Conservation (phyloP, 2,329 filamentous ascomycete species). For the Fusarium sp. region DNA sequence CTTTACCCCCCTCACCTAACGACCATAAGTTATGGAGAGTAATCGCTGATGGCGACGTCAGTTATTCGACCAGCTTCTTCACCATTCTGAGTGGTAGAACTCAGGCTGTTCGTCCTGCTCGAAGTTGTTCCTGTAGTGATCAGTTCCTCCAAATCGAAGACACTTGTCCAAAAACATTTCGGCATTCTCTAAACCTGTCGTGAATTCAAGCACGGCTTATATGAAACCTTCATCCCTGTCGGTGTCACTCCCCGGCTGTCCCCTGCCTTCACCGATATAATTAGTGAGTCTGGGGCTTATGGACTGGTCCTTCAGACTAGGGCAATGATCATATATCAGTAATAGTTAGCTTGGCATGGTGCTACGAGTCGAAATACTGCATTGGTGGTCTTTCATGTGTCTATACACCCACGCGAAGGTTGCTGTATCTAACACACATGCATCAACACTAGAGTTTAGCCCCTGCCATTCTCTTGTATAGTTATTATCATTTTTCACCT, state of each 20-base stretch:
- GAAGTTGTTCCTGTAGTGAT: neutral
- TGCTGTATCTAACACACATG: neutral
- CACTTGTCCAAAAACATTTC: neutral
- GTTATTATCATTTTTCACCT: neutral
- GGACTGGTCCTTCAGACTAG: neutral
- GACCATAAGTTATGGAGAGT: too few species aligned
- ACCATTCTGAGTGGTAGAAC: neutral
- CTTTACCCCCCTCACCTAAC: too few species aligned
- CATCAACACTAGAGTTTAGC: neutral
- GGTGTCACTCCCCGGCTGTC: neutral
- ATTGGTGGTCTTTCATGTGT: neutral
- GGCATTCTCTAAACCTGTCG: neutral
- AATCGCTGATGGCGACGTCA: too few species aligned
- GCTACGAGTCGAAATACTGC: too few species aligned
- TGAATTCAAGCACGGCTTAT: too few species aligned
- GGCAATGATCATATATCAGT: conserved; percentile 8
- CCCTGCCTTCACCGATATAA: conserved; percentile 3
- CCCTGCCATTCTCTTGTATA: too few species aligned
- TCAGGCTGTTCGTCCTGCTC: neutral
- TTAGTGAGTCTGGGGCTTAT: neutral
- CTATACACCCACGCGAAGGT: neutral
- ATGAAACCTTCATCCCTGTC: neutral
- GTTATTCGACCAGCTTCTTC: neutral
- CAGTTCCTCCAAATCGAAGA: too few species aligned
- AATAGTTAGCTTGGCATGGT: neutral